A percentile compares a stretch with the other conserved stretches of the same genome.
Evolutionary conservation across 768 basidiomycete species (phyloP).

Genomic region (Rossbeevera mucosa): DNA sequence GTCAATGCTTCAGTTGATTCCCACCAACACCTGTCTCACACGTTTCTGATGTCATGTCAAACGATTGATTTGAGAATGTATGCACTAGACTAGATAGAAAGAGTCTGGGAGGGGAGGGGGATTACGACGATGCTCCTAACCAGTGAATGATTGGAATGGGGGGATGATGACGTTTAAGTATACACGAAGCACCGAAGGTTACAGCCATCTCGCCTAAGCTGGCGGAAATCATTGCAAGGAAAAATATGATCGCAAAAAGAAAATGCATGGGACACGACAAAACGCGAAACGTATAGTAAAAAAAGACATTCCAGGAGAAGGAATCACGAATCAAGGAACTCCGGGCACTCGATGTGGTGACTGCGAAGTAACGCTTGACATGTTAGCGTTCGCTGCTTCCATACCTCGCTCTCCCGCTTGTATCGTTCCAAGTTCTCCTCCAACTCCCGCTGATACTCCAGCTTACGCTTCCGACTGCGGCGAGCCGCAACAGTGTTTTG

Average conservation of each 20-base stretch:
- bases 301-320: background rate
- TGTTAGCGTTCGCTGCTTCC: slow-evolving; percentile 51
- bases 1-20: too few species aligned
- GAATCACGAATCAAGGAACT: slow-evolving; percentile 35
- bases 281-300: slow-evolving; percentile 8
- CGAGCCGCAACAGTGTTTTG: slow-evolving; percentile 87
- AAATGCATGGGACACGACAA: background rate
- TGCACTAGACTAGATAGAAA: slow-evolving; percentile 3
- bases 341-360: slow-evolving; percentile 55
- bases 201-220: slow-evolving; percentile 13
- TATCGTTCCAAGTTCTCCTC: slow-evolving; percentile 52
- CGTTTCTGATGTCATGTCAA: too few species aligned
- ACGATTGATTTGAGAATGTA: too few species aligned
- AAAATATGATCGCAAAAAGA: slow-evolving; percentile 3
- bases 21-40: background rate
- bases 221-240: slow-evolving; percentile 6
- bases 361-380: slow-evolving; percentile 49
- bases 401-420: slow-evolving; percentile 56
- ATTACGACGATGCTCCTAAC: slow-evolving; percentile 54
- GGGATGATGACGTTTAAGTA: slow-evolving; percentile 23
- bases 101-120: slow-evolving; percentile 25
- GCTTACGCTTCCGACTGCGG: slow-evolving; percentile 69
- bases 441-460: slow-evolving; percentile 61
- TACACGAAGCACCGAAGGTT: slow-evolving; percentile 46
- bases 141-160: slow-evolving; percentile 39